Percentiles rank a stretch among this genome's conserved stretches.
These are phyloP conservation scores for Earliella scabrosa DNA, from an alignment of 1,284 basidiomycete species.

Conservation along the genomic window DNA sequence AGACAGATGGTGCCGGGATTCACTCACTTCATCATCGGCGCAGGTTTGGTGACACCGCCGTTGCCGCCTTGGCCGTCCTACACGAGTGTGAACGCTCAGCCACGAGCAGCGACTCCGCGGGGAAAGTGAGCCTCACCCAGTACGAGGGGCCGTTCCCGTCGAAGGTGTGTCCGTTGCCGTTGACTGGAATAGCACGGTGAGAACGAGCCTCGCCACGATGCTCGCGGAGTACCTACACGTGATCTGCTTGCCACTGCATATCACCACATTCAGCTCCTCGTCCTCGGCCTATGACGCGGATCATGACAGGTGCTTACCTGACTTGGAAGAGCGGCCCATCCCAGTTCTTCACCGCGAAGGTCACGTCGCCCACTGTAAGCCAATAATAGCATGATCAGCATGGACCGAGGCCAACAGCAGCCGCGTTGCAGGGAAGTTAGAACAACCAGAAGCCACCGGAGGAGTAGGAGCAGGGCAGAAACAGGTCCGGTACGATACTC, in stretches of 20 bases:
- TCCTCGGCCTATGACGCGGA: neutral
- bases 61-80: conserved; percentile 45
- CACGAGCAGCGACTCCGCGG: neutral
- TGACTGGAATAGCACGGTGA: conserved; percentile 32
- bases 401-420: neutral
- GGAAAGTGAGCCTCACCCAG: conserved; percentile 33
- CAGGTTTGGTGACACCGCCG: conserved; percentile 43
- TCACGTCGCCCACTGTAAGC: conserved; percentile 25
- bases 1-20: neutral
- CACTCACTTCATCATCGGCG: conserved; percentile 41
- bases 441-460: no score
- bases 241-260: conserved; percentile 16
- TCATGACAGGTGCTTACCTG: conserved; percentile 17
- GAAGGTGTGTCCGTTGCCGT: conserved; percentile 46
- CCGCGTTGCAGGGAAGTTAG: neutral
- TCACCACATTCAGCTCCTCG: neutral
- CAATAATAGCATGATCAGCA: conserved; percentile 13
- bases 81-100: neutral
- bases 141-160: conserved; percentile 45
- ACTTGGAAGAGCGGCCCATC: conserved; percentile 29
- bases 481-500: neutral
- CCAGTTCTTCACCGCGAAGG: conserved; percentile 26
- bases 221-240: conserved; percentile 14
- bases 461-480: neutral
- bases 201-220: neutral